These are phyloP conservation scores for Coprinopsis strossmayeri DNA, from an alignment of 768 basidiomycete species.

Conservation along the genomic window DNA sequence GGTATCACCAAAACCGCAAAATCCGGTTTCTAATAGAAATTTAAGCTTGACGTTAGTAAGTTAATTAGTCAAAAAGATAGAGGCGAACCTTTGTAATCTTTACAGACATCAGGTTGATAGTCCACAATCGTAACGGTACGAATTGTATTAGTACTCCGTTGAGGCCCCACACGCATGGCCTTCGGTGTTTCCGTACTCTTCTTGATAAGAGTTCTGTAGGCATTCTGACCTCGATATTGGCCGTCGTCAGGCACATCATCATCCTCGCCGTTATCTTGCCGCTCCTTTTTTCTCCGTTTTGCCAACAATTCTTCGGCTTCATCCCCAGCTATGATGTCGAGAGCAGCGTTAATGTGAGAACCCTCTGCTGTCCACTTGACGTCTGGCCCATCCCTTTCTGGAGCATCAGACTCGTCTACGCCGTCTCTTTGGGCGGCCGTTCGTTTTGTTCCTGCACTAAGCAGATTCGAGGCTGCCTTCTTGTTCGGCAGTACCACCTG, in stretches of 20 bases:
- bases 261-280: constrained; percentile 40
- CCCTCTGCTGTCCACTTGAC: constrained; percentile 74
- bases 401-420: constrained; percentile 37
- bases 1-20: constrained; percentile 97
- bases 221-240: constrained; percentile 77
- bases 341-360: constrained; percentile 65
- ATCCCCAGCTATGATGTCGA: constrained; percentile 79
- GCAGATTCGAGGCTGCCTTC: constrained; percentile 59
- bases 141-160: constrained; percentile 73
- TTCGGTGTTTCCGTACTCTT: constrained; percentile 82
- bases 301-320: constrained; percentile 72
- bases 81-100: constrained; percentile 93
- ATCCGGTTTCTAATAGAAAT: constrained; percentile 77
- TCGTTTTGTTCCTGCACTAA: constrained; percentile 49
- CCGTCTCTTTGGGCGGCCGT: constrained; percentile 61
- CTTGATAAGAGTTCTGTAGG: constrained; percentile 75
- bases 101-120: constrained; percentile 99
- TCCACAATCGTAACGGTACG: constrained; percentile 92
- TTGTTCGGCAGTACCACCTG: constrained; percentile 74
- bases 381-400: constrained; percentile 57
- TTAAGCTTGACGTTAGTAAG: constrained; percentile 4
- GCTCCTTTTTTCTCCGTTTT: constrained; percentile 57
- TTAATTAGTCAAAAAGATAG: constrained; percentile 4
- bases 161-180: constrained; percentile 81
- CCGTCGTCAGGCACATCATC: constrained; percentile 75